phyloP scores from a whole-genome alignment of 176 grass and related monocot genomes.

The Microstegium vimineum region DNA sequence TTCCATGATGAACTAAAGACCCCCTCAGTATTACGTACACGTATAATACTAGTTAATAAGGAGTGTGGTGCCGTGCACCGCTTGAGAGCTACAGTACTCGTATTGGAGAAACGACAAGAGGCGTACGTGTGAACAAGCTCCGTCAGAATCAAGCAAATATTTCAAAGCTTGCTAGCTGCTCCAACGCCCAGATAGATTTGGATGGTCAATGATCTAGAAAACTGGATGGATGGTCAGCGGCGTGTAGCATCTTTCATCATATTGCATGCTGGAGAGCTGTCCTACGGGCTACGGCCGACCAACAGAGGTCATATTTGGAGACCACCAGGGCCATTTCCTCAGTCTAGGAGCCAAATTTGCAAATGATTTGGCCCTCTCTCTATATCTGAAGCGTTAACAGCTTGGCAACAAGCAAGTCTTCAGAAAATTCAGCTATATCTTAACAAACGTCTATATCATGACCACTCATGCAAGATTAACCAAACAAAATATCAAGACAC shows the following conservation, averaged over 20 bases:
- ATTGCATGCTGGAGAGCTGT: background rate
- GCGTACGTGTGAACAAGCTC: background rate
- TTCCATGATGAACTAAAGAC: no score
- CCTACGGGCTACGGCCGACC: background rate
- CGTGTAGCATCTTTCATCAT: no score
- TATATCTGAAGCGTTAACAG: conserved; percentile 12
- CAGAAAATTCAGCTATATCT: background rate
- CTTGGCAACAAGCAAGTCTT: conserved; percentile 14
- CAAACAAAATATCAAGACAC: background rate
- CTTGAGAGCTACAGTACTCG: background rate
- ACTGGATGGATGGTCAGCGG: background rate
- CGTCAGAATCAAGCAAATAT: background rate
- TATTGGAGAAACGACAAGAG: background rate
- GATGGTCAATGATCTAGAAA: background rate
- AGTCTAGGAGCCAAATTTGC: background rate
- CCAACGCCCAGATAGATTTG: background rate
- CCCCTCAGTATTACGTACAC: no score
- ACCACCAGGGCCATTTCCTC: background rate
- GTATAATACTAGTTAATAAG: background rate
- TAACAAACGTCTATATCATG: background rate
- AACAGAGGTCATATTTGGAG: background rate
- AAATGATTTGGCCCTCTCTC: background rate
- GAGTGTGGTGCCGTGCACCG: background rate
- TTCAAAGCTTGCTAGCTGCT: background rate
- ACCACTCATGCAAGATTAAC: background rate